Conservation (phyloP, 352 stramenopile genomes). For the Chrysophaeum taylorii region DNA sequence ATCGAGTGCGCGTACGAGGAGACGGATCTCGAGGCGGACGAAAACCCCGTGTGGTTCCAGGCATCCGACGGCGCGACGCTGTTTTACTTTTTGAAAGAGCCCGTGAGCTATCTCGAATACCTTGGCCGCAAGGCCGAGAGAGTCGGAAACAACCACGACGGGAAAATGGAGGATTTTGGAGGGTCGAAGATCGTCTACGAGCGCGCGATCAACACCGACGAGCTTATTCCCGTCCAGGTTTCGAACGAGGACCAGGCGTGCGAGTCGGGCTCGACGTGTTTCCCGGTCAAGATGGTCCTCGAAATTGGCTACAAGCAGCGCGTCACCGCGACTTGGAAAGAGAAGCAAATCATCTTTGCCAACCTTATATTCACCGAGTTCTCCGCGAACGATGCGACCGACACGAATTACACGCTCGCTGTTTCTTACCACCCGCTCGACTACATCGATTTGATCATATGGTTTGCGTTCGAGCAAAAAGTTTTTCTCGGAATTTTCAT, state of each 20-base stretch:
- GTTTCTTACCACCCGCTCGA: conserved; percentile 79
- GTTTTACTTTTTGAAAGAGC: conserved; percentile 79
- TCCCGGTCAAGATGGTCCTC: conserved; percentile 76
- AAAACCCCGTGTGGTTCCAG: conserved; percentile 90
- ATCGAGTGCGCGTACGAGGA: conserved; percentile 86
- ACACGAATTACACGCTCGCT: conserved; percentile 74
- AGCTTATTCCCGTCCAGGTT: conserved; percentile 83
- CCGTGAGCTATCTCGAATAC: conserved; percentile 74
- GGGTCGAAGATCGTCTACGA: conserved; percentile 33
- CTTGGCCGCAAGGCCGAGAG: conserved; percentile 45
- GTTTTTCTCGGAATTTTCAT: conserved; percentile 87
- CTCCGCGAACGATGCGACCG: conserved; percentile 75
- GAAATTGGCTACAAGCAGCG: conserved; percentile 88
- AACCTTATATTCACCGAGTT: conserved; percentile 68
- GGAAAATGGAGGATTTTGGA: conserved; percentile 26
- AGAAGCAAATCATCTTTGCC: conserved; percentile 82
- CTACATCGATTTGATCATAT: conserved; percentile 87
- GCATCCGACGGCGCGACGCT: conserved; percentile 65
- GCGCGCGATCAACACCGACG: conserved; percentile 58
- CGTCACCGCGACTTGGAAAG: conserved; percentile 38
- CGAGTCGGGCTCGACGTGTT: conserved; percentile 58
- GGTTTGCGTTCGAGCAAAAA: conserved; percentile 83
- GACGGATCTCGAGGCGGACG: conserved; percentile 63
- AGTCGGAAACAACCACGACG: background rate
- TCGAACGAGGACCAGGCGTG: conserved; percentile 68